Evolutionary conservation across 2,329 filamentous ascomycete species (phyloP), one percentile per base, ranked within the genome.

Genomic region (Clonostachys byssicola): DNA sequence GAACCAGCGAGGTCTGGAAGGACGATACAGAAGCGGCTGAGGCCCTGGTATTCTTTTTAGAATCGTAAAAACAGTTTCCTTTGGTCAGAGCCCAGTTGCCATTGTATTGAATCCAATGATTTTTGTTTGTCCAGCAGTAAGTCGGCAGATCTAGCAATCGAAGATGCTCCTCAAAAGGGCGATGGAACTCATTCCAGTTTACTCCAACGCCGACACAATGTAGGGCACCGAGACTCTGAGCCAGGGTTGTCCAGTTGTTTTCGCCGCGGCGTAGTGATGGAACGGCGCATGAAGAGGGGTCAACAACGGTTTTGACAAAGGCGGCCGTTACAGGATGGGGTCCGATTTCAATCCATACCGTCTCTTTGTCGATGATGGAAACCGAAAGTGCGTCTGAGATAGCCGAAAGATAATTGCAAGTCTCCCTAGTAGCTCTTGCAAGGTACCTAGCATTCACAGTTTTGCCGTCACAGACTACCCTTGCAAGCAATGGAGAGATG

Each of bases 71-170:
- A 81, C 68, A 42, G 71, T 62, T 34, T 71, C 64, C 42, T 72
- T 89, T 90, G 54, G 75, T 81, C 33, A 89, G 69, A 18, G 75
- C 78, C 83, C 83, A 89, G 63, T 89, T 82, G 52, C 86, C 84
- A 50, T 74, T 63, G 58, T 80, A 81, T 52, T 74, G 69, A 34
- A 80, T 70, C 78, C 78, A 82, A 62, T 89, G 89, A 53, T 78
- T 83, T 73, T 88, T 88, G 57, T 80, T 71, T 56, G 90, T 83
- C 64, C 85, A 91, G 0, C 74, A 74, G 61, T 90, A 90, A 4
- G 77, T 76, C 2, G 87, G 87, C 2, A 90, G 69, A 12, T 78
- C 68, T 12, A 88, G 66, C 20, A 89, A 68, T 9, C 64, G 63
- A 12, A 66, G 60, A 12, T 61, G 64, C 1, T 53, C 44, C 36